These are phyloP conservation scores for Byssoonygena ceratinophila DNA, from an alignment of 2,329 filamentous ascomycete species.

Conservation along the genomic window DNA sequence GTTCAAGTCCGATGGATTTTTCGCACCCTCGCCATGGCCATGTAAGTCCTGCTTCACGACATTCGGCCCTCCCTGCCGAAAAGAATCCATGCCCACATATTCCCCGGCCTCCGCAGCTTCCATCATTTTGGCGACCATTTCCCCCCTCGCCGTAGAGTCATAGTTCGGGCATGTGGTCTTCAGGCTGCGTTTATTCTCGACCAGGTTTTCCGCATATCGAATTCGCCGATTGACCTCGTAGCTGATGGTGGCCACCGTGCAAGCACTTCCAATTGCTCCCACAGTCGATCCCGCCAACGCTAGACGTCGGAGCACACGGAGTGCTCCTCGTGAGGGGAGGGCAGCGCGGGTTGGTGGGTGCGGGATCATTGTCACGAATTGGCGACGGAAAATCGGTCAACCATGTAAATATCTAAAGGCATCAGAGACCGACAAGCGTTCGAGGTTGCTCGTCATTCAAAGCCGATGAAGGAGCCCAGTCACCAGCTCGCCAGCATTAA, in stretches of 20 bases:
- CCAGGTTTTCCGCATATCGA: conserved; percentile 32
- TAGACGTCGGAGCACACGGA: conserved; percentile 33
- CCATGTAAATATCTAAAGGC: neutral
- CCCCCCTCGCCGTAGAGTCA: conserved; percentile 31
- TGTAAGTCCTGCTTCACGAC: conserved; percentile 11
- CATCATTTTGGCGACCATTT: conserved; percentile 33
- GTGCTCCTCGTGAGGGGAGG: conserved; percentile 37
- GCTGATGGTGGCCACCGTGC: conserved; percentile 32
- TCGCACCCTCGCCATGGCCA: neutral
- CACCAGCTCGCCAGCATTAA: too few species aligned
- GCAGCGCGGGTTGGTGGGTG: conserved; percentile 26
- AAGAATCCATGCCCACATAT: conserved; percentile 31
- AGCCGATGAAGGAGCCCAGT: too few species aligned
- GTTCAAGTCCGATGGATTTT: neutral
- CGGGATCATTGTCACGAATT: conserved; percentile 13
- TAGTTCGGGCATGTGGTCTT: conserved; percentile 35
- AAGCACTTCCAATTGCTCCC: conserved; percentile 29
- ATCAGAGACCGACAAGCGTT: neutral
- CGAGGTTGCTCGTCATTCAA: neutral
- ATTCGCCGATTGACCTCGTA: conserved; percentile 36
- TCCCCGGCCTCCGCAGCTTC: conserved; percentile 37
- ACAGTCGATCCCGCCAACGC: conserved; percentile 27
- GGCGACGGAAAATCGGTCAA: neutral
- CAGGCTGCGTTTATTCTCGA: conserved; percentile 36
- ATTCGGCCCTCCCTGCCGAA: conserved; percentile 21